These are phyloP conservation scores for Pestalotiopsis sp. DNA, from an alignment of 2,329 filamentous ascomycete genomes.

Conservation along the genomic window DNA sequence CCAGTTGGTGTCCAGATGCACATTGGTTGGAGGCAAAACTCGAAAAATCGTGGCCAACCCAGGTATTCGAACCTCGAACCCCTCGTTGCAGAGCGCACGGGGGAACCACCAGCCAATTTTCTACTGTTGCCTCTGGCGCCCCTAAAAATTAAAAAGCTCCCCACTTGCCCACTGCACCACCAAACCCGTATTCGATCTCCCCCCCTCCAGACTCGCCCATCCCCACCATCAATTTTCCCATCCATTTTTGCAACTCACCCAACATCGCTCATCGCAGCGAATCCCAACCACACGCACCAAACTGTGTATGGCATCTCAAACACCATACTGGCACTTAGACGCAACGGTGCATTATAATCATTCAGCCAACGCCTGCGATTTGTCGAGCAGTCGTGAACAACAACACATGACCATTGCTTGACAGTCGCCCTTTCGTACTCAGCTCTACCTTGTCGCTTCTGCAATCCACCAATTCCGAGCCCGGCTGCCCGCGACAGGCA, in stretches of 20 bases:
- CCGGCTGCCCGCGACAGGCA: constrained; percentile 3
- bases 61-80: constrained; percentile 8
- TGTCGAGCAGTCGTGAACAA: background rate
- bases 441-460: background rate
- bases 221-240: constrained; percentile 3
- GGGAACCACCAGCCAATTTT: background rate
- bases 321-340: constrained; percentile 3
- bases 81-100: background rate
- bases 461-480: background rate
- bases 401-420: background rate
- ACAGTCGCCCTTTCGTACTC: background rate
- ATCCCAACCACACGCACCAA: background rate
- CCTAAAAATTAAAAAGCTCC: background rate
- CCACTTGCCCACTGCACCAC: constrained; percentile 9
- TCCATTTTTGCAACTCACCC: constrained; percentile 4
- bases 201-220: background rate
- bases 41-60: constrained; percentile 3
- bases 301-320: constrained; percentile 11
- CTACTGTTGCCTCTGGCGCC: background rate
- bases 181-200: background rate
- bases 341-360: constrained; percentile 13
- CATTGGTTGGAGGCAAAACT: background rate
- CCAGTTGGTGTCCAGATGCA: background rate
- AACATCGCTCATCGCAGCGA: background rate
- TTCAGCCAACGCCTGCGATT: background rate